Evolutionary conservation across 2,329 filamentous ascomycete species (phyloP).

Genomic region (Sporothrix phasma): DNA sequence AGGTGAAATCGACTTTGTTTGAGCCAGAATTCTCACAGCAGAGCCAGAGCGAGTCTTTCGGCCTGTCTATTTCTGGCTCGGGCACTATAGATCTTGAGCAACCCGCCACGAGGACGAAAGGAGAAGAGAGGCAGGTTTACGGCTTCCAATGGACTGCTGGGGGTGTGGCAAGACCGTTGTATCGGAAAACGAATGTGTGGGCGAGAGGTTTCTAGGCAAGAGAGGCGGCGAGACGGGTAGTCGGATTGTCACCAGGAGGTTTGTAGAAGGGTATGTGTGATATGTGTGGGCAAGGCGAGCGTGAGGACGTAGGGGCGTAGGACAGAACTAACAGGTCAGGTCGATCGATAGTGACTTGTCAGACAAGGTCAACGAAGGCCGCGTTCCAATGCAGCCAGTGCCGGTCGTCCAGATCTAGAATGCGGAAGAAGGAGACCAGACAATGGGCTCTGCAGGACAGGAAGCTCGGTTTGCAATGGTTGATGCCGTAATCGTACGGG

Average conservation of each 20-base stretch:
- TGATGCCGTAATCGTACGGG: neutral
- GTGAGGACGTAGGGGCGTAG: neutral
- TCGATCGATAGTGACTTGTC: slow-evolving; percentile 5
- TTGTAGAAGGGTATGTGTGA: neutral
- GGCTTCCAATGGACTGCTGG: neutral
- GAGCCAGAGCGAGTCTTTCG: neutral
- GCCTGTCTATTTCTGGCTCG: neutral
- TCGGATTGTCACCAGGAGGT: neutral
- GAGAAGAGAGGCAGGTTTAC: neutral
- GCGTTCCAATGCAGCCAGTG: slow-evolving; percentile 10
- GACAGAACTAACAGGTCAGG: slow-evolving; percentile 10
- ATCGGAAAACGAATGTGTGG: neutral
- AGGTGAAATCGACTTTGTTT: neutral
- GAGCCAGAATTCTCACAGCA: neutral
- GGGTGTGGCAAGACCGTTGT: neutral
- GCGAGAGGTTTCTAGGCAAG: neutral
- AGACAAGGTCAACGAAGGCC: slow-evolving; percentile 13
- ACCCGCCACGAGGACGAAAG: neutral
- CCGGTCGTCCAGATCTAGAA: slow-evolving; percentile 7
- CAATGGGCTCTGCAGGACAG: neutral
- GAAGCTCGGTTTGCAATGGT: neutral
- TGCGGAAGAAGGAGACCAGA: too few species aligned
- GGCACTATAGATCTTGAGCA: neutral
- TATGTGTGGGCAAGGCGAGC: neutral
- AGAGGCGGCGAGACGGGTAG: neutral